These are phyloP conservation scores for Aspergillus sergii DNA, from an alignment of 2,329 filamentous ascomycete species.

Conservation along the genomic window DNA sequence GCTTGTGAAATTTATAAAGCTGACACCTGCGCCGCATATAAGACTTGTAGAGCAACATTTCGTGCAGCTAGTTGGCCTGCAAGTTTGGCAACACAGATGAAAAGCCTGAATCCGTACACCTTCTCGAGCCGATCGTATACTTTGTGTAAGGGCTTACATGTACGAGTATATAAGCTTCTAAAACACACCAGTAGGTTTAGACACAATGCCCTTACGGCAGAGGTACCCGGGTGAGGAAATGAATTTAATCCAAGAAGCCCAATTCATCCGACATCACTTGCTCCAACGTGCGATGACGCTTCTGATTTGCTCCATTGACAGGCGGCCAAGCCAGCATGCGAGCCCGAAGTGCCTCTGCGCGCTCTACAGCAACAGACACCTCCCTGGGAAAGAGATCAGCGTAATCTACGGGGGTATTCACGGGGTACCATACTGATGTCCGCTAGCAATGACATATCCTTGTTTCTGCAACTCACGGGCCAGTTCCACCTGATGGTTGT, in stretches of 20 bases:
- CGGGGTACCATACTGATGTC: slow-evolving; percentile 58
- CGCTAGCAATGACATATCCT: slow-evolving; percentile 75
- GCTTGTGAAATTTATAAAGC: neutral
- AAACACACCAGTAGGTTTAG: neutral
- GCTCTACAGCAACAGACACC: slow-evolving; percentile 49
- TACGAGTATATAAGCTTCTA: neutral
- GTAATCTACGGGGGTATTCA: neutral
- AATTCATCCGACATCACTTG: slow-evolving; percentile 61
- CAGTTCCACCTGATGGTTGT: slow-evolving; percentile 90
- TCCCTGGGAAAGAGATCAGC: slow-evolving; percentile 40
- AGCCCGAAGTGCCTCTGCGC: slow-evolving; percentile 51
- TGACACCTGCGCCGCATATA: neutral
- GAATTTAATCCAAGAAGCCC: slow-evolving; percentile 54
- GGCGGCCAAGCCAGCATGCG: slow-evolving; percentile 54
- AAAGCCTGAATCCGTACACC: neutral
- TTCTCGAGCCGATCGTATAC: neutral
- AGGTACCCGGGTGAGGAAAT: neutral
- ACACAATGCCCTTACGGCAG: neutral
- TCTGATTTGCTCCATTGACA: slow-evolving; percentile 47
- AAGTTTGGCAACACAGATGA: neutral
- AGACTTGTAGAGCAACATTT: neutral
- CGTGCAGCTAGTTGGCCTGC: neutral
- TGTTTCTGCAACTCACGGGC: slow-evolving; percentile 73
- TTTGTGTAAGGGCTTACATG: neutral
- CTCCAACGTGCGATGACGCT: slow-evolving; percentile 47